These are phyloP conservation scores for Aristolochia contorta DNA, from an alignment of 164 flowering plant genomes.

Conservation along the genomic window DNA sequence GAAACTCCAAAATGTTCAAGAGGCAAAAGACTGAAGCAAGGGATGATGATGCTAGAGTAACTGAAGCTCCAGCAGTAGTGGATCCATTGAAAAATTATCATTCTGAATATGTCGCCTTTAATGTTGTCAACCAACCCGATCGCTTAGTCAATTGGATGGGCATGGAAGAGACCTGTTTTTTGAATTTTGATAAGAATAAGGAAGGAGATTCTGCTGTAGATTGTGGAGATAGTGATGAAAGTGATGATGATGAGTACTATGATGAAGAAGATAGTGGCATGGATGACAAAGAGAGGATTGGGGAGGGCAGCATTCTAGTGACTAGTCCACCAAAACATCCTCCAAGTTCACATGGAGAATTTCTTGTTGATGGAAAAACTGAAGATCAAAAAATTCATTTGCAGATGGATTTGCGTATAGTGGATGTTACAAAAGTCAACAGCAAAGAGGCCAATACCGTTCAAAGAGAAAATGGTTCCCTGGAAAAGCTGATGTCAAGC, in stretches of 20 bases:
- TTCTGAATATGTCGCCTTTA: conserved; percentile 3
- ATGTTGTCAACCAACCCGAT: conserved; percentile 7
- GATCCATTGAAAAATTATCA: conserved; percentile 12
- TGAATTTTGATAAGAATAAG: conserved; percentile 23
- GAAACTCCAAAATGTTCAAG: conserved; percentile 24
- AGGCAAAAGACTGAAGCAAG: conserved; percentile 25
- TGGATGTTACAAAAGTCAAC: conserved; percentile 7
- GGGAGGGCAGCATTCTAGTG: conserved; percentile 9
- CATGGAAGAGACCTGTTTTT: conserved; percentile 32
- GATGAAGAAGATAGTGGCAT: conserved; percentile 18
- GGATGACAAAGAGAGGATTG: conserved; percentile 13
- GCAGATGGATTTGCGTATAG: not conserved
- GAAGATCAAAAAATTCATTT: not conserved
- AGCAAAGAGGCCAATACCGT: conserved; percentile 11
- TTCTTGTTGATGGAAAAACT: not conserved
- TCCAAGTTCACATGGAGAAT: conserved; percentile 5
- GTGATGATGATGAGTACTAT: conserved; percentile 21
- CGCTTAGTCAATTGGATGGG: conserved; percentile 45
- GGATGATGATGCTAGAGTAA: conserved; percentile 8
- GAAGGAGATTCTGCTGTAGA: conserved; percentile 22
- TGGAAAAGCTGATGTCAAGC: conserved; percentile 8
- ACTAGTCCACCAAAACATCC: conserved; percentile 8
- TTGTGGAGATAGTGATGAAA: conserved; percentile 31
- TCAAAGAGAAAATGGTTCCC: conserved; percentile 10
- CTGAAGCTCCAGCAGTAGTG: not conserved